phyloP scores from a whole-genome alignment of 176 grass and related monocot genomes.

The Oryza longistaminata region DNA sequence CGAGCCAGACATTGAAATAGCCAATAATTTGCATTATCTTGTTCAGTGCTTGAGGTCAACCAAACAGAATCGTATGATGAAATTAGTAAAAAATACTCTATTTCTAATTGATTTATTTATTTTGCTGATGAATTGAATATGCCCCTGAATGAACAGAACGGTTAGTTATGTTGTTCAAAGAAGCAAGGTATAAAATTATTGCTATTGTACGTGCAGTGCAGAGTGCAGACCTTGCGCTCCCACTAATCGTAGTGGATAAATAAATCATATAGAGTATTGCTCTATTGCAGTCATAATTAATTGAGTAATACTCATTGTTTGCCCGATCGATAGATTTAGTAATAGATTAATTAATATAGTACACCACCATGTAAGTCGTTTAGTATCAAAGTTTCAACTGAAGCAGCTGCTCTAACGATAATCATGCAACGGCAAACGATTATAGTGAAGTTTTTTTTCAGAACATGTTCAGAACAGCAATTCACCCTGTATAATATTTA shows the following conservation, averaged over 20 bases:
- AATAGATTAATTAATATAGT: neutral
- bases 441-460: neutral
- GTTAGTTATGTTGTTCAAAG: neutral
- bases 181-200: neutral
- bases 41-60: neutral
- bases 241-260: too few relatives aligned
- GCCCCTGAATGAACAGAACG: neutral
- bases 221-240: too few relatives aligned
- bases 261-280: neutral
- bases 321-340: neutral
- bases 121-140: neutral
- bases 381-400: neutral
- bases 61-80: neutral
- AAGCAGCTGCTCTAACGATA: neutral
- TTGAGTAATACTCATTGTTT: neutral
- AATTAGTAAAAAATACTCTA: neutral
- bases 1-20: neutral
- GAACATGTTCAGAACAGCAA: neutral
- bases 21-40: neutral
- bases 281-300: neutral
- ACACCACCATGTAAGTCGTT: neutral
- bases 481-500: constrained; percentile 3
- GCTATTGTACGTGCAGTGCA: too few relatives aligned
- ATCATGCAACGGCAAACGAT: neutral
- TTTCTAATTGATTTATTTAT: too few relatives aligned